Base-by-base conservation (phyloP, 371 early-diverging fungal genomes). In the Dinochytrium kinnereticum region DNA sequence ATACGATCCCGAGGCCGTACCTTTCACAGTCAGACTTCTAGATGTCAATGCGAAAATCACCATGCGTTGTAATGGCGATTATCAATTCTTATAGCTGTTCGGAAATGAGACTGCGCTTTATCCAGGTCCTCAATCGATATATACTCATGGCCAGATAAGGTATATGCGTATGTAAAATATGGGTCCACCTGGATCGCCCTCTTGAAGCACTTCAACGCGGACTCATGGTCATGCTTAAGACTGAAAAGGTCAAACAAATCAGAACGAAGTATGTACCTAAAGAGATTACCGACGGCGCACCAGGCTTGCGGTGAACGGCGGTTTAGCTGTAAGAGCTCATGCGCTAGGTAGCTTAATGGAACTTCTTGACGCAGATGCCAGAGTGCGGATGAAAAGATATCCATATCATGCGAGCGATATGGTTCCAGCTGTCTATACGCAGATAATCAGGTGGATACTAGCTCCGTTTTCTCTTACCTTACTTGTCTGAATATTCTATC, bases 121-220 rank as follows among this genome's bases (percentile, higher is more conserved):
- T 92, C 92, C 55, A 83, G 80, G 69, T 93, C 91, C 55, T 92
- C 93, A 49, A 85, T 80, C 10, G 88, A 85, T 49, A 90, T 80
- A 74, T 87, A 91, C 74, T 95, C 96, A 73, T 93, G 93, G 0
- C 94, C 96, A 2, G 86, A 78, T 61, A 96, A 86, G 13, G 93
- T 92, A 57, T 94, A 88, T 17, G 92, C 92, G 71, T 94, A 94
- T 15, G 88, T 85, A 71, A 89, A 90, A 37, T 75, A 66, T 15
- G 89, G 87, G 70, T 91, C 86, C 38, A 93, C 73, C 71, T 93
- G 91, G 40, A 92, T 89, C 15, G 94, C 91, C 3, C 93, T 84
- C 34, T 82, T 77, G 72, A 94, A 91, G 70, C 92, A 89, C 75
- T 88, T 88, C 38, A 94, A 77, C 19, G 95, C 95, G 31, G 84